These are phyloP conservation scores for Phytophthora colocasiae DNA, from an alignment of 352 stramenopile species.

Conservation along the genomic window DNA sequence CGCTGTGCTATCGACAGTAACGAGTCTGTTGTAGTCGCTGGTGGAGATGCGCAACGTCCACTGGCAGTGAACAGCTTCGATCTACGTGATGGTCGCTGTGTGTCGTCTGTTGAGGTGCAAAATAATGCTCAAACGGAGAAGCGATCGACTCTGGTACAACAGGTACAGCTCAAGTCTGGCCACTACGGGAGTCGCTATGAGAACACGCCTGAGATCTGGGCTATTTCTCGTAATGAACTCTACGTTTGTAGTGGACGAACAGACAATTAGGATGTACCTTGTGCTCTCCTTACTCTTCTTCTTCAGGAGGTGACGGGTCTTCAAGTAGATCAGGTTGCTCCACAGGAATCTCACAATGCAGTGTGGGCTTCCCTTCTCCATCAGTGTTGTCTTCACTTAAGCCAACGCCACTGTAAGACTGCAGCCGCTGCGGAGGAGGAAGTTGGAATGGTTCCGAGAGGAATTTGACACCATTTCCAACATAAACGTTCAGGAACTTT, in stretches of 20 bases:
- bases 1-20: conserved; percentile 41
- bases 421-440: conserved; percentile 54
- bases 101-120: conserved; percentile 32
- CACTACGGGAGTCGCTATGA: conserved; percentile 12
- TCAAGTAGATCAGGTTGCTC: conserved; percentile 84
- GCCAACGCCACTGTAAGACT: conserved; percentile 57
- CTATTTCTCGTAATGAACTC: conserved; percentile 46
- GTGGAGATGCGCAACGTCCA: conserved; percentile 26
- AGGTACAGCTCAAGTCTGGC: conserved; percentile 42
- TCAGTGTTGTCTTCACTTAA: conserved; percentile 42
- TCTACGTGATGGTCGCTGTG: conserved; percentile 30
- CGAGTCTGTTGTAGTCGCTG: conserved; percentile 50
- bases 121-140: conserved; percentile 5
- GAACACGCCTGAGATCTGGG: conserved; percentile 46
- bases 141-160: conserved; percentile 35
- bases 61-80: conserved; percentile 39
- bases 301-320: conserved; percentile 72
- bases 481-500: conserved; percentile 92
- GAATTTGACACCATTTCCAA: conserved; percentile 86
- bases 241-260: conserved; percentile 38
- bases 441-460: conserved; percentile 67
- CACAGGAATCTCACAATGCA: conserved; percentile 64
- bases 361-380: conserved; percentile 43
- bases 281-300: conserved; percentile 49
- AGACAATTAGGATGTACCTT: conserved; percentile 5